phyloP scores from a whole-genome alignment of 2,329 filamentous ascomycete genomes.

The Exophiala phaeomuriformis region DNA sequence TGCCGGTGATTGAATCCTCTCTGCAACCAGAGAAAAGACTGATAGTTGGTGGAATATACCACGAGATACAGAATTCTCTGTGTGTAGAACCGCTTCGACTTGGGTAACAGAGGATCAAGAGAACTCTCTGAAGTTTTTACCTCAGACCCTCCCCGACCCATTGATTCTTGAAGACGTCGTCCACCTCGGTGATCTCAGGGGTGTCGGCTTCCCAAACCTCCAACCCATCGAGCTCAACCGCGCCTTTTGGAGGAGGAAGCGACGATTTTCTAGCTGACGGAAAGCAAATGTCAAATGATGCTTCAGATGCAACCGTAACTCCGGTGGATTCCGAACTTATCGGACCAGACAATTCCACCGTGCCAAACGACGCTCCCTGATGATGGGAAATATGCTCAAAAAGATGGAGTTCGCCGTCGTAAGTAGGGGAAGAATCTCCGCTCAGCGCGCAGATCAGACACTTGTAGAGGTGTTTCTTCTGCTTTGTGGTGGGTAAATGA shows the following conservation, averaged over 20 bases:
- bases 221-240: slow-evolving; percentile 11
- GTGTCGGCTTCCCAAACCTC: slow-evolving; percentile 12
- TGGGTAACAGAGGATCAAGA: not conserved
- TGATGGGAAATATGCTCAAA: slow-evolving; percentile 15
- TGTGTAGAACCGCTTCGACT: no score
- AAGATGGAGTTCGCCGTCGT: slow-evolving; percentile 10
- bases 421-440: slow-evolving; percentile 3
- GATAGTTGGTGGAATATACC: no score
- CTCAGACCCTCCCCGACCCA: slow-evolving; percentile 4
- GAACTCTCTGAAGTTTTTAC: not conserved
- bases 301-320: slow-evolving; percentile 8
- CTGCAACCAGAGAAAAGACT: no score
- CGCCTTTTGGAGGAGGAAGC: slow-evolving; percentile 1
- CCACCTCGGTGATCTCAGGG: not conserved
- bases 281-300: slow-evolving; percentile 17
- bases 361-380: slow-evolving; percentile 1
- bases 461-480: slow-evolving; percentile 9
- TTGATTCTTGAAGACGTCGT: slow-evolving; percentile 7
- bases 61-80: no score
- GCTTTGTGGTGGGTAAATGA: slow-evolving; percentile 9
- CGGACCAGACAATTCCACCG: slow-evolving; percentile 9
- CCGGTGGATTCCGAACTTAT: slow-evolving; percentile 10
- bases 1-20: no score
- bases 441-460: slow-evolving; percentile 13
- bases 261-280: slow-evolving; percentile 4